phyloP scores from a whole-genome alignment of 495 filamentous ascomycete genomes.

The Peziza echinospora region DNA sequence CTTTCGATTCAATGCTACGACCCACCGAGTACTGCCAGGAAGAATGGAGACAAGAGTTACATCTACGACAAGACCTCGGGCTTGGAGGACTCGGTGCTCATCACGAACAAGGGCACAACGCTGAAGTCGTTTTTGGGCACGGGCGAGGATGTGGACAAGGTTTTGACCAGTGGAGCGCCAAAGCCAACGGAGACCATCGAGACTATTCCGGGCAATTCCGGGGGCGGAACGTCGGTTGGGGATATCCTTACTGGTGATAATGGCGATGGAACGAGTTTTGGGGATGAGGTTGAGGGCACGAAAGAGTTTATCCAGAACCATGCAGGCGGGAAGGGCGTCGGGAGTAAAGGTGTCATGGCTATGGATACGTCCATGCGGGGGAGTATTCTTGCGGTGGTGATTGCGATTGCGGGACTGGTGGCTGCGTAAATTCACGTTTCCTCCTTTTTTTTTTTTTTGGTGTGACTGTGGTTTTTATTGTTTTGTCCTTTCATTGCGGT shows the following conservation, averaged over 20 bases:
- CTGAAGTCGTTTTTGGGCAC: conserved; percentile 59
- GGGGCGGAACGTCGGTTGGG: neutral
- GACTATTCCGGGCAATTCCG: neutral
- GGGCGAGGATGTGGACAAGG: conserved; percentile 44
- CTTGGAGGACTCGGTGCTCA: conserved; percentile 52
- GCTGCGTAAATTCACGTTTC: neutral
- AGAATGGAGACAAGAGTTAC: conserved; percentile 42
- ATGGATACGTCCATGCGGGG: too few species aligned
- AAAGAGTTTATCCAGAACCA: neutral
- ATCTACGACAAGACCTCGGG: conserved; percentile 42
- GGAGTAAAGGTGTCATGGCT: neutral
- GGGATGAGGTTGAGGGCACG: neutral
- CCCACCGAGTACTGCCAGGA: conserved; percentile 34
- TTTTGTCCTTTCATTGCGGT: too few species aligned
- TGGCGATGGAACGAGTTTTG: neutral
- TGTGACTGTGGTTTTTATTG: neutral
- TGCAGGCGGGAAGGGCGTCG: neutral
- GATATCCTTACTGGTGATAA: neutral
- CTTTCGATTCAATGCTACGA: conserved; percentile 71
- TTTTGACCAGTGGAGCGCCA: conserved; percentile 8
- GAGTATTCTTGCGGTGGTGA: neutral
- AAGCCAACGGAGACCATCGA: neutral
- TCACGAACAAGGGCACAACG: conserved; percentile 53
- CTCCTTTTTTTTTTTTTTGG: neutral
- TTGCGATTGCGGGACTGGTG: neutral